phyloP scores from a whole-genome alignment of 495 filamentous ascomycete genomes.

The Neurospora sp. region DNA sequence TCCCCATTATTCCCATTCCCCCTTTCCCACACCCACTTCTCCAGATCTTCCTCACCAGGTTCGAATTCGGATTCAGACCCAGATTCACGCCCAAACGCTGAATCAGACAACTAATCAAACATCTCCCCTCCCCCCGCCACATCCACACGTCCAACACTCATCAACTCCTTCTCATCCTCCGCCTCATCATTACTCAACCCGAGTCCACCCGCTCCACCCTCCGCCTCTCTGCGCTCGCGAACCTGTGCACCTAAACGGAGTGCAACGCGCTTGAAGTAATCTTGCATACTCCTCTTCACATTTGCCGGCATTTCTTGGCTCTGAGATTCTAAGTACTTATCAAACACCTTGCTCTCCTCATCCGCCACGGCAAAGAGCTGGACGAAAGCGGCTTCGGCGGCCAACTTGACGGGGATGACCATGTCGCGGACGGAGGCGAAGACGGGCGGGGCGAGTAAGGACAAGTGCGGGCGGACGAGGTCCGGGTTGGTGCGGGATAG shows the following conservation, averaged over 20 bases:
- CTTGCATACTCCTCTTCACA: constrained; percentile 81
- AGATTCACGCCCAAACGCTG: background rate
- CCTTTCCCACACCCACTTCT: background rate
- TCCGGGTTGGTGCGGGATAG: constrained; percentile 66
- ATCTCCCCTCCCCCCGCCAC: constrained; percentile 47
- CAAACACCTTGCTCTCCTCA: constrained; percentile 75
- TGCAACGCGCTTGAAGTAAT: constrained; percentile 93
- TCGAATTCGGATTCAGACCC: background rate
- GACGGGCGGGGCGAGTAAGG: constrained; percentile 66
- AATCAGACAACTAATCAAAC: constrained; percentile 32
- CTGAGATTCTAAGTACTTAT: constrained; percentile 63
- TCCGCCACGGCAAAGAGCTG: constrained; percentile 90
- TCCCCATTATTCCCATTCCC: too few relatives aligned
- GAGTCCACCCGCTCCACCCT: constrained; percentile 77
- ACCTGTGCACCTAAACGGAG: constrained; percentile 73
- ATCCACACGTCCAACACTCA: constrained; percentile 90
- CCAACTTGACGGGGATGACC: constrained; percentile 92
- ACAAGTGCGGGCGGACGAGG: constrained; percentile 67
- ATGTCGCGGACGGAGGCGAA: constrained; percentile 86
- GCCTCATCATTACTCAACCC: constrained; percentile 78
- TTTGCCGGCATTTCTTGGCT: constrained; percentile 47
- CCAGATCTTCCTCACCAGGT: background rate
- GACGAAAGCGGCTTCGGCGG: constrained; percentile 89
- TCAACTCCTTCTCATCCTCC: constrained; percentile 91
- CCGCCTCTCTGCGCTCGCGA: constrained; percentile 77